These are phyloP conservation scores for Scutellaria galericulata DNA, from an alignment of 257 asterid genomes.

Conservation along the genomic window DNA sequence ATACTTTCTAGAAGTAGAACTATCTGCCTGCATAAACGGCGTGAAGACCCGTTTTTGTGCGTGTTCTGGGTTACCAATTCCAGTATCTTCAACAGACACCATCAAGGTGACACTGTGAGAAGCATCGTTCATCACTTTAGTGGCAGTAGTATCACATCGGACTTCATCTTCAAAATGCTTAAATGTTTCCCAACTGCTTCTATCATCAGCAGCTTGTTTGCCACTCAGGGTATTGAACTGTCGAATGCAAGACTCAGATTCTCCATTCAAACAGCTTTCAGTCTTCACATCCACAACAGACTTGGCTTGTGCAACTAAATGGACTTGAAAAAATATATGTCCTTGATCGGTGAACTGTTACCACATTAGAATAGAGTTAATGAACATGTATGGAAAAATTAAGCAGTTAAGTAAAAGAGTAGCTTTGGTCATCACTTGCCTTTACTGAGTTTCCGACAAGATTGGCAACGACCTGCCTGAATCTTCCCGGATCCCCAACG, in stretches of 20 bases:
- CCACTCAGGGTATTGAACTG: constrained; percentile 77
- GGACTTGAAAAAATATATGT: constrained; percentile 88
- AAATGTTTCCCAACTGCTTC: constrained; percentile 71
- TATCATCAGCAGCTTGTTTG: constrained; percentile 78
- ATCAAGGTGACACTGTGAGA: constrained; percentile 52
- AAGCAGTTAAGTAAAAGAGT: constrained; percentile 2
- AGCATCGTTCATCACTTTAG: constrained; percentile 35
- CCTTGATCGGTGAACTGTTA: constrained; percentile 87
- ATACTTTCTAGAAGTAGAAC: constrained; percentile 85
- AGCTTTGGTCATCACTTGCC: constrained; percentile 53
- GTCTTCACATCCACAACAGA: constrained; percentile 40
- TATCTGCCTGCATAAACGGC: too few relatives aligned
- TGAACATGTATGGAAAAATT: background rate
- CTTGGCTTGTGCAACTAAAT: constrained; percentile 66
- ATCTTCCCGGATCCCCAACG: constrained; percentile 94
- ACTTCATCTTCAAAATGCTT: constrained; percentile 58
- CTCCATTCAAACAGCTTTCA: constrained; percentile 50
- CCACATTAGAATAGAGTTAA: background rate
- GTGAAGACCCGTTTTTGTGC: constrained; percentile 81
- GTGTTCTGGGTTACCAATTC: constrained; percentile 78
- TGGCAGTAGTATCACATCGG: constrained; percentile 18
- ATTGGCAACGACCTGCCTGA: constrained; percentile 90
- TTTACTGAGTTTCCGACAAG: constrained; percentile 96
- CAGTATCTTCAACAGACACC: constrained; percentile 88
- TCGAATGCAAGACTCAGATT: constrained; percentile 45